Percentiles rank a stretch among this genome's conserved stretches.
phyloP scores from a whole-genome alignment of 2,329 filamentous ascomycete genomes.

The Eutypella sp. region DNA sequence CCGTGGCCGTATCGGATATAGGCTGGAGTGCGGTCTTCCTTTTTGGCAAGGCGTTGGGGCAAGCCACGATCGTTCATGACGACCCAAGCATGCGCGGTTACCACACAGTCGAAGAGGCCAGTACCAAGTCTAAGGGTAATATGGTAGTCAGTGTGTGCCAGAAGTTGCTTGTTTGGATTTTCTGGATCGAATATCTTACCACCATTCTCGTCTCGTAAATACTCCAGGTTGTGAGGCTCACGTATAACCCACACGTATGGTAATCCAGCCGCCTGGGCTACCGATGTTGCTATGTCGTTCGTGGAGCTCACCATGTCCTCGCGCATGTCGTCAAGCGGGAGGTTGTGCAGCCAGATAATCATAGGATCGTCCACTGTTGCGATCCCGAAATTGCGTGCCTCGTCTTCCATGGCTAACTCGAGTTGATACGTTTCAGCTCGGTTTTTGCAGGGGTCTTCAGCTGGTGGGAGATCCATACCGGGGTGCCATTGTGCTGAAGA shows the following conservation, averaged over 20 bases:
- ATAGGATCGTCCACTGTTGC: not conserved
- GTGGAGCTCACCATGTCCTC: not conserved
- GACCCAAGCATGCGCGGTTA: not conserved
- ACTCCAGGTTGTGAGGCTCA: not conserved
- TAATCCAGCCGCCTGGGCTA: not conserved
- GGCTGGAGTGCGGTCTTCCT: not conserved
- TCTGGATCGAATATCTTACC: not conserved
- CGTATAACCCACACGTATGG: not conserved
- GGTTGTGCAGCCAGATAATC: not conserved
- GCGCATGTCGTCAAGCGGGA: not conserved
- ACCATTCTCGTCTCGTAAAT: not conserved
- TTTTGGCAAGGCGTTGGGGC: not conserved
- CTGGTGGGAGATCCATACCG: not conserved
- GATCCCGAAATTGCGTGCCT: not conserved
- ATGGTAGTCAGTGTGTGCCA: not conserved
- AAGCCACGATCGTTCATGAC: not conserved
- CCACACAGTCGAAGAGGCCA: not conserved
- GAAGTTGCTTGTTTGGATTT: not conserved
- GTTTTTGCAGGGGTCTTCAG: not conserved
- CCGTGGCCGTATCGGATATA: not conserved
- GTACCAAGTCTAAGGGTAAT: not conserved
- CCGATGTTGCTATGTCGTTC: not conserved
- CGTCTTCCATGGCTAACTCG: not conserved
- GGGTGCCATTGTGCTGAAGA: not conserved
- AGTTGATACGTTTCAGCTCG: not conserved